A percentile compares a stretch with the other conserved stretches of the same genome.
Evolutionary conservation across 2,329 filamentous ascomycete species (phyloP).

Genomic region (Colletotrichum sp.): DNA sequence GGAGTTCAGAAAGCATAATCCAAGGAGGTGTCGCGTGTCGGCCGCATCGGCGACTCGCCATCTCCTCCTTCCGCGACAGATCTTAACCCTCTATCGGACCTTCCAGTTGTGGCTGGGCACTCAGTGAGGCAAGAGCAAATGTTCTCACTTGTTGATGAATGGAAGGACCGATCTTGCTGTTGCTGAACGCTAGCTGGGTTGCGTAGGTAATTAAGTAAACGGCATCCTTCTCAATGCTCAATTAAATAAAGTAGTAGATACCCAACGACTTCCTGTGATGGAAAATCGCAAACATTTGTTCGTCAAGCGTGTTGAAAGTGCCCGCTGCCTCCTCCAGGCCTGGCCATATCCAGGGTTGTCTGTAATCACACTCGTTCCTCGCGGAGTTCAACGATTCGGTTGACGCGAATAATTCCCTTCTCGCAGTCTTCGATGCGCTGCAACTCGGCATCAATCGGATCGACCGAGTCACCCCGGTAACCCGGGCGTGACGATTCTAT

Average conservation of each 20-base stretch:
- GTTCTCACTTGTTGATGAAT: not conserved
- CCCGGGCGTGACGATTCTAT: conserved; percentile 24
- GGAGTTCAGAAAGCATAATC: not conserved
- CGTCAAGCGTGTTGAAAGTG: not conserved
- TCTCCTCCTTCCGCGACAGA: not conserved
- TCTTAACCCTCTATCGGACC: not conserved
- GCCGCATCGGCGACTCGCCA: not conserved
- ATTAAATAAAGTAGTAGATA: not conserved
- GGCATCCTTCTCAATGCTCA: not conserved
- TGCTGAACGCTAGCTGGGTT: not conserved
- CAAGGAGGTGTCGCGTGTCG: not conserved
- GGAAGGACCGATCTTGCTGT: not conserved
- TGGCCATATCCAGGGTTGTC: not conserved
- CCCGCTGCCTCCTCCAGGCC: not conserved
- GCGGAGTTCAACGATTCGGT: conserved; percentile 34
- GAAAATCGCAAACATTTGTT: not conserved
- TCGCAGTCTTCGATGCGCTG: conserved; percentile 28
- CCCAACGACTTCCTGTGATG: not conserved
- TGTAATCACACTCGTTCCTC: conserved; percentile 30
- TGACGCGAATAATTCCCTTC: conserved; percentile 29
- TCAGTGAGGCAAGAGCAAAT: not conserved
- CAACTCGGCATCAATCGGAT: conserved; percentile 37
- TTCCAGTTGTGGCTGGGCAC: not conserved
- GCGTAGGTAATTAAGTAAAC: not conserved
- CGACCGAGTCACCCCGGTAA: conserved; percentile 18